Percentiles rank a stretch among this genome's conserved stretches.
phyloP scores from a whole-genome alignment of 2,329 filamentous ascomycete species.

The Pleoardoris graminearum region DNA sequence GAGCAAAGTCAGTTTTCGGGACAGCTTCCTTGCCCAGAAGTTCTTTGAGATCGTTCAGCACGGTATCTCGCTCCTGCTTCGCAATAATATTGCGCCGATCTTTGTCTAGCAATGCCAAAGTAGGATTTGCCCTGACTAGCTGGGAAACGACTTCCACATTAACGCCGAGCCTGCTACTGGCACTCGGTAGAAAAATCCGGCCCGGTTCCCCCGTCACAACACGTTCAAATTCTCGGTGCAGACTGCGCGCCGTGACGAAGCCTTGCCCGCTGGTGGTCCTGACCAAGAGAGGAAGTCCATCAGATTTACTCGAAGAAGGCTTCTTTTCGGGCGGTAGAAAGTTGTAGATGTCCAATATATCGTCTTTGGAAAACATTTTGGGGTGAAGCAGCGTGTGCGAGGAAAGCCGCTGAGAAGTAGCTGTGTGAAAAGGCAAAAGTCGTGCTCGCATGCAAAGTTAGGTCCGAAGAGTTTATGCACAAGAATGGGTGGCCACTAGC shows the following conservation, averaged over 20 bases:
- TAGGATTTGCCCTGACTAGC: conserved; percentile 21
- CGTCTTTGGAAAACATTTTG: conserved; percentile 41
- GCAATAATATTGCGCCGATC: conserved; percentile 30
- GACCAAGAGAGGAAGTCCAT: conserved; percentile 23
- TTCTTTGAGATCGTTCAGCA: conserved; percentile 17
- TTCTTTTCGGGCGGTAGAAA: conserved; percentile 25
- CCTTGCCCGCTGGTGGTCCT: conserved; percentile 27
- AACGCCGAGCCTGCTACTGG: conserved; percentile 27
- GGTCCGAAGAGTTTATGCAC: too few species aligned
- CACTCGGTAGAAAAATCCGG: conserved; percentile 19
- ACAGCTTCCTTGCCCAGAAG: conserved; percentile 18
- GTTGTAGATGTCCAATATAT: conserved; percentile 32
- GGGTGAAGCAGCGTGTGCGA: not conserved
- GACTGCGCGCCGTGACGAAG: conserved; percentile 30
- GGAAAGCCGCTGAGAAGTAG: not conserved
- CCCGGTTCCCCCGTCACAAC: conserved; percentile 20
- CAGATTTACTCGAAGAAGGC: conserved; percentile 2
- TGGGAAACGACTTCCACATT: conserved; percentile 23
- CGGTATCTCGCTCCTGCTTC: conserved; percentile 23
- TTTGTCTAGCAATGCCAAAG: conserved; percentile 29
- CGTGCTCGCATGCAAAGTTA: not conserved
- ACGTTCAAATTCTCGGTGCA: conserved; percentile 24
- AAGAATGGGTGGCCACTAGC: too few species aligned
- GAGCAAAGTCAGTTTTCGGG: conserved; percentile 21
- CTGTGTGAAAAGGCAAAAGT: not conserved